Evolutionary conservation across 495 filamentous ascomycete species (phyloP).

Genomic region (Aspergillus cristatus): DNA sequence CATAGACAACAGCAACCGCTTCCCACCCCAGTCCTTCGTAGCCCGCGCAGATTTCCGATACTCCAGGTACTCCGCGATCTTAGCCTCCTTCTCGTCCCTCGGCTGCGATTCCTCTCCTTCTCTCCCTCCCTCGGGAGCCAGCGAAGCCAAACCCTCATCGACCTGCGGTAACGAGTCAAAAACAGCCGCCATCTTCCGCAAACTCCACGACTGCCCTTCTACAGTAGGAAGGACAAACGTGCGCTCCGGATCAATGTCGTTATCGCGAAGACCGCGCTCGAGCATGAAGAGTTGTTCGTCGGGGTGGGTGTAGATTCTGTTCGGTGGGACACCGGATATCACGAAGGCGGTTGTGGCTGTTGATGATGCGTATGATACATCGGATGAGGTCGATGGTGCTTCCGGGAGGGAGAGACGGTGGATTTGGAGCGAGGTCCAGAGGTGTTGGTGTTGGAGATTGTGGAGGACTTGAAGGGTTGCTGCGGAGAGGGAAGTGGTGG

Average conservation of each 20-base stretch:
- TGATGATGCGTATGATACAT: not conserved
- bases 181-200: conserved; percentile 63
- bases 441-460: conserved; percentile 78
- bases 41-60: conserved; percentile 21
- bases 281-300: conserved; percentile 81
- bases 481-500: conserved; percentile 23
- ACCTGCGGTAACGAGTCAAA: conserved; percentile 64
- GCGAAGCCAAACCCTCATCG: conserved; percentile 10
- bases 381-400: conserved; percentile 3
- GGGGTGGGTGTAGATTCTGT: conserved; percentile 80
- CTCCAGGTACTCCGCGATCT: conserved; percentile 29
- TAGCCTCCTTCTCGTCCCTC: conserved; percentile 19
- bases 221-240: conserved; percentile 87
- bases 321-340: conserved; percentile 81
- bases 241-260: conserved; percentile 46
- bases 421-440: conserved; percentile 64
- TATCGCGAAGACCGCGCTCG: conserved; percentile 40
- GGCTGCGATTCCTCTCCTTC: conserved; percentile 2
- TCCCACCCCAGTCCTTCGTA: conserved; percentile 40
- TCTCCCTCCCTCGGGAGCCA: conserved; percentile 12
- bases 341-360: conserved; percentile 45
- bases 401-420: conserved; percentile 43
- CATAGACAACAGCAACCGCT: conserved; percentile 74
- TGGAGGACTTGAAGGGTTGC: conserved; percentile 63
- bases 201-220: conserved; percentile 73